Conservation (phyloP, 805 yeast genomes). For the Candida orba region DNA sequence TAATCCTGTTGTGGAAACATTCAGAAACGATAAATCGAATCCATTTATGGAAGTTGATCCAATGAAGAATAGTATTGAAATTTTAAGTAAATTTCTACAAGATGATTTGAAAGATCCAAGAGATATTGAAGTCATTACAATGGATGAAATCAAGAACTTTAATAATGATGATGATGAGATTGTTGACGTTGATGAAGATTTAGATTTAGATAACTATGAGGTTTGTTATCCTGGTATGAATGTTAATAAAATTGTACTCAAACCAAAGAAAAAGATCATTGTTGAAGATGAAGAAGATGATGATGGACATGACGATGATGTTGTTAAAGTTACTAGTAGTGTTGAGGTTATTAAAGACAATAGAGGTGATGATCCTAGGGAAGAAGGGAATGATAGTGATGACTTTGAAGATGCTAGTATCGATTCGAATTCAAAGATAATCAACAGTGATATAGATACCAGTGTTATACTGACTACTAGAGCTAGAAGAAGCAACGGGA, state of each 20-base stretch:
- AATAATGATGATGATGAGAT: conserved; percentile 13
- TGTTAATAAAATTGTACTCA: conserved; percentile 12
- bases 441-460: conserved; percentile 4
- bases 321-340: no score
- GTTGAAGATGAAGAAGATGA: conserved; percentile 22
- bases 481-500: conserved; percentile 1
- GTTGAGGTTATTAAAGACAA: conserved; percentile 1
- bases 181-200: conserved; percentile 17
- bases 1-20: conserved; percentile 24
- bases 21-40: not conserved
- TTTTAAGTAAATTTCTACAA: conserved; percentile 50
- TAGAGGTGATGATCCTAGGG: conserved; percentile 1
- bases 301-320: conserved; percentile 9
- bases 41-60: conserved; percentile 18
- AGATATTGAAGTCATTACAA: conserved; percentile 49
- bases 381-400: not conserved
- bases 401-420: no score
- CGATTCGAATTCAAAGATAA: not conserved
- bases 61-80: conserved; percentile 41
- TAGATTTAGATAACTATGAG: conserved; percentile 15
- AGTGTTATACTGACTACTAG: conserved; percentile 2
- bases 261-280: conserved; percentile 19
- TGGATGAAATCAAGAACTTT: conserved; percentile 36
- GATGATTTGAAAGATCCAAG: conserved; percentile 65
- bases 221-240: conserved; percentile 33